These are phyloP conservation scores for Trichoderma afroharzianum DNA, from an alignment of 2,329 filamentous ascomycete species.

Conservation along the genomic window DNA sequence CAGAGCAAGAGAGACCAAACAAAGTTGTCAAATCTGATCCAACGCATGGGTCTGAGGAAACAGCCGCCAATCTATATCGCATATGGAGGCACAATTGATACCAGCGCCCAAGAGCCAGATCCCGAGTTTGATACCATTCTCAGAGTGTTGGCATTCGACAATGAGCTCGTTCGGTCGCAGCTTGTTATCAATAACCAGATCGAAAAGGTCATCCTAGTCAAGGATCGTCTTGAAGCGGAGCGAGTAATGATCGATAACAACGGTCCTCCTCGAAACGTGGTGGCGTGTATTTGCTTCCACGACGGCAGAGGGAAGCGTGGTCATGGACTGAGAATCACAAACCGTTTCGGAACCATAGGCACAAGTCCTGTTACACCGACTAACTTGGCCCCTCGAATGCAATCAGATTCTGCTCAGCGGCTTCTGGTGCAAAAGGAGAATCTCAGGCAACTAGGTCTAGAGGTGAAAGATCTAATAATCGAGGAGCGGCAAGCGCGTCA, in stretches of 20 bases:
- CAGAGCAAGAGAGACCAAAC: conserved; percentile 71
- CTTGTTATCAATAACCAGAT: conserved; percentile 79
- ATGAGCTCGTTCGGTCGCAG: conserved; percentile 72
- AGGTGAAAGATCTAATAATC: conserved; percentile 50
- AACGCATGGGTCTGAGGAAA: conserved; percentile 51
- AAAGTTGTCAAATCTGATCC: conserved; percentile 65
- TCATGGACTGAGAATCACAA: conserved; percentile 57
- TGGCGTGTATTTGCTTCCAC: conserved; percentile 65
- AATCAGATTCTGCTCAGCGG: conserved; percentile 68
- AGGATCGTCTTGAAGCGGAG: conserved; percentile 62
- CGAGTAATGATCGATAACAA: conserved; percentile 62
- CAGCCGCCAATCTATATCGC: conserved; percentile 39
- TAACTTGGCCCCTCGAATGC: conserved; percentile 65
- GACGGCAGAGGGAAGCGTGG: conserved; percentile 52
- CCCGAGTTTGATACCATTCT: conserved; percentile 70
- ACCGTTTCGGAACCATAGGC: conserved; percentile 38
- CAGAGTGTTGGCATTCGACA: conserved; percentile 75
- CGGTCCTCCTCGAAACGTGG: conserved; percentile 64
- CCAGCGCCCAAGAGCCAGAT: conserved; percentile 64
- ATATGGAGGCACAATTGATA: conserved; percentile 35
- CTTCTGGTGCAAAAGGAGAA: conserved; percentile 51
- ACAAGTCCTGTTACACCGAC: conserved; percentile 46
- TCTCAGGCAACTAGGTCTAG: conserved; percentile 51
- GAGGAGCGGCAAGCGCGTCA: conserved; percentile 46
- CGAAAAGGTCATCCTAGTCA: conserved; percentile 79